These are phyloP conservation scores for Boletus coccyginus DNA, from an alignment of 768 basidiomycete genomes.

Conservation along the genomic window DNA sequence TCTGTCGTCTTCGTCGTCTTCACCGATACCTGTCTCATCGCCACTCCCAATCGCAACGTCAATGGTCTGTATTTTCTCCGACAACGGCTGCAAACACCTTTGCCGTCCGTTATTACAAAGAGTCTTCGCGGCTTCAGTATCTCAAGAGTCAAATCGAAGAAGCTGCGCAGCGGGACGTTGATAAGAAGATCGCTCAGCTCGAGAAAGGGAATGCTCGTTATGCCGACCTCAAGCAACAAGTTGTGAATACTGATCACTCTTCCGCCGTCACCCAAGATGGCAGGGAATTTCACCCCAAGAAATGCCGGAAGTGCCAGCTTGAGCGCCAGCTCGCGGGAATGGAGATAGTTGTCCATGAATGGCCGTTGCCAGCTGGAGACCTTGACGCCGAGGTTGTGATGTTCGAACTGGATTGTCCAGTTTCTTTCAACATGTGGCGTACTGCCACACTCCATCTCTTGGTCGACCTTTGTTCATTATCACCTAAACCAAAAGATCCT, in stretches of 20 bases:
- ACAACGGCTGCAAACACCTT: conserved; percentile 24
- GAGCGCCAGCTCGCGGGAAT: conserved; percentile 21
- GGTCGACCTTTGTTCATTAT: conserved; percentile 32
- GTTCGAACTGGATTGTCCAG: conserved; percentile 43
- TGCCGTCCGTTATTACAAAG: conserved; percentile 34
- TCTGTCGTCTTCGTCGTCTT: conserved; percentile 30
- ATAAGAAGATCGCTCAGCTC: conserved; percentile 32
- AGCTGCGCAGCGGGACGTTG: conserved; percentile 19
- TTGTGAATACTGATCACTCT: background rate
- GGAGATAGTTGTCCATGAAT: conserved; percentile 41
- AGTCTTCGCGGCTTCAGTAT: conserved; percentile 20
- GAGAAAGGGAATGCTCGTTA: conserved; percentile 21
- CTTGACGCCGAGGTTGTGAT: conserved; percentile 30
- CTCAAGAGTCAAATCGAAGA: conserved; percentile 32
- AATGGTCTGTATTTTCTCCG: conserved; percentile 37
- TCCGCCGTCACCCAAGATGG: background rate
- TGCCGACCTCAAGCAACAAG: conserved; percentile 10
- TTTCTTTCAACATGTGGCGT: conserved; percentile 44
- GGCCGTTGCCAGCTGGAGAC: conserved; percentile 40
- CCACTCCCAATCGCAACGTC: conserved; percentile 22
- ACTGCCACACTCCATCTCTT: conserved; percentile 38
- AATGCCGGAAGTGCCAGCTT: conserved; percentile 32
- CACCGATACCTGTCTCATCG: conserved; percentile 33
- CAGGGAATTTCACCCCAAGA: background rate
- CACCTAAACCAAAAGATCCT: background rate